phyloP scores from a whole-genome alignment of 2,329 filamentous ascomycete species.

The Setomelanomma holmii region DNA sequence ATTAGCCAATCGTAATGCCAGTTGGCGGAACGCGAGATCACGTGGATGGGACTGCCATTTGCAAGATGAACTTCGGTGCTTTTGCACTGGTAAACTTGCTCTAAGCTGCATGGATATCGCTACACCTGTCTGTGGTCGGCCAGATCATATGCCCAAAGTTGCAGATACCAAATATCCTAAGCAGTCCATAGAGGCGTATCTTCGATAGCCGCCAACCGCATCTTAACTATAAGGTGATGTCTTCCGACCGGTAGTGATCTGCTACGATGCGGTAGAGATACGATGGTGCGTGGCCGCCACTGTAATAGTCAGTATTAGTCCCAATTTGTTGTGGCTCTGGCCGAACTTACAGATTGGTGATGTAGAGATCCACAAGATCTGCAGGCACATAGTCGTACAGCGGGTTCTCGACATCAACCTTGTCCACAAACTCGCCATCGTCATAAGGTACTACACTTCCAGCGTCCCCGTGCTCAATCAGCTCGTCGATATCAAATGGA shows the following conservation, averaged over 20 bases:
- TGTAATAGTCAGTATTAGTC: conserved; percentile 38
- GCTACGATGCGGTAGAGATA: conserved; percentile 76
- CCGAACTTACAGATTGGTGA: conserved; percentile 76
- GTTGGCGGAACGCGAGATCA: conserved; percentile 2
- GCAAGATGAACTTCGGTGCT: background rate
- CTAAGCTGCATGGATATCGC: too few species aligned
- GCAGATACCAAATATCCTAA: too few species aligned
- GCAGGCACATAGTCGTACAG: conserved; percentile 83
- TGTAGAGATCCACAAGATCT: conserved; percentile 78
- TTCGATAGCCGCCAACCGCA: too few species aligned
- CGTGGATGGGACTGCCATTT: background rate
- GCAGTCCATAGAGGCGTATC: too few species aligned
- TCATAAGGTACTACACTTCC: conserved; percentile 78
- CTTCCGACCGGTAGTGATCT: conserved; percentile 78
- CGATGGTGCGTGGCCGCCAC: conserved; percentile 72
- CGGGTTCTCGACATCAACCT: conserved; percentile 79
- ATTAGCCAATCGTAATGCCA: conserved; percentile 9
- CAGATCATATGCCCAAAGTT: too few species aligned
- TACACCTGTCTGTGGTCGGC: too few species aligned
- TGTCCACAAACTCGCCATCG: conserved; percentile 79
- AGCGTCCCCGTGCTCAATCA: conserved; percentile 87
- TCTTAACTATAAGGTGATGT: conserved; percentile 61
- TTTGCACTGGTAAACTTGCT: background rate
- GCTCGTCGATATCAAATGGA: conserved; percentile 78
- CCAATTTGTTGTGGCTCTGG: background rate